Evolutionary conservation across 768 basidiomycete species (phyloP).

Genomic region (Pseudohyphozyma bogoriensis): DNA sequence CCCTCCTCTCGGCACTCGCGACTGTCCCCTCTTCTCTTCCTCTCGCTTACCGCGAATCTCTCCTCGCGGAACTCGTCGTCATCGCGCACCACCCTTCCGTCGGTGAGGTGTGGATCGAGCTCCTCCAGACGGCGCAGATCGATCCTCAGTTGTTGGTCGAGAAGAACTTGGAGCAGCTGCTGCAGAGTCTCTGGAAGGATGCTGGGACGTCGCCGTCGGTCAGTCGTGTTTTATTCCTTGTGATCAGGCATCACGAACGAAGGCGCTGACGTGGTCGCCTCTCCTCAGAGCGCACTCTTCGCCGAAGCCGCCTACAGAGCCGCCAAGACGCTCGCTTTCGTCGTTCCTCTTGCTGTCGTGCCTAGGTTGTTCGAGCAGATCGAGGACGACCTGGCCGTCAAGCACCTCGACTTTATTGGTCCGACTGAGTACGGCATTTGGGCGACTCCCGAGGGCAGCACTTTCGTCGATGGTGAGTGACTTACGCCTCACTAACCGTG

Average conservation of each 20-base stretch:
- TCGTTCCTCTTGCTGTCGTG: slow-evolving; percentile 59
- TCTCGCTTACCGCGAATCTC: slow-evolving; percentile 40
- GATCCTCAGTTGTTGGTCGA: slow-evolving; percentile 20
- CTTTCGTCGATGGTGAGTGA: slow-evolving; percentile 65
- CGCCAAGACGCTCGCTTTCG: slow-evolving; percentile 64
- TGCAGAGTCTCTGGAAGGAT: slow-evolving; percentile 18
- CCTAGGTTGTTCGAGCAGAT: slow-evolving; percentile 62
- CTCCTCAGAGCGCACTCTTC: slow-evolving; percentile 10
- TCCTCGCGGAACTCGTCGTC: slow-evolving; percentile 52
- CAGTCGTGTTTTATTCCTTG: not conserved
- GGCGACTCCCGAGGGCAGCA: slow-evolving; percentile 70
- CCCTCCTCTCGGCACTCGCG: slow-evolving; percentile 49
- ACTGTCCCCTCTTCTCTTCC: slow-evolving; percentile 46
- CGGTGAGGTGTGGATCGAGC: slow-evolving; percentile 20
- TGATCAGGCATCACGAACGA: not conserved
- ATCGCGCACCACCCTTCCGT: slow-evolving; percentile 58
- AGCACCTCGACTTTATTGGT: slow-evolving; percentile 53
- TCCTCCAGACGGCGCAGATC: slow-evolving; percentile 14
- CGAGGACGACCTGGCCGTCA: slow-evolving; percentile 53
- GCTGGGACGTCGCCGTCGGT: slow-evolving; percentile 43
- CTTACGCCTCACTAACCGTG: not conserved
- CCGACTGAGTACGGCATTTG: slow-evolving; percentile 71
- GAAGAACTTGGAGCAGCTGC: slow-evolving; percentile 2
- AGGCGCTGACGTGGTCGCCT: not conserved
- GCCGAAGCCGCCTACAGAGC: slow-evolving; percentile 59